Evolutionary conservation across 2,329 filamentous ascomycete species (phyloP), one percentile per base, ranked within the genome.

Genomic region (Phialophora expanda): DNA sequence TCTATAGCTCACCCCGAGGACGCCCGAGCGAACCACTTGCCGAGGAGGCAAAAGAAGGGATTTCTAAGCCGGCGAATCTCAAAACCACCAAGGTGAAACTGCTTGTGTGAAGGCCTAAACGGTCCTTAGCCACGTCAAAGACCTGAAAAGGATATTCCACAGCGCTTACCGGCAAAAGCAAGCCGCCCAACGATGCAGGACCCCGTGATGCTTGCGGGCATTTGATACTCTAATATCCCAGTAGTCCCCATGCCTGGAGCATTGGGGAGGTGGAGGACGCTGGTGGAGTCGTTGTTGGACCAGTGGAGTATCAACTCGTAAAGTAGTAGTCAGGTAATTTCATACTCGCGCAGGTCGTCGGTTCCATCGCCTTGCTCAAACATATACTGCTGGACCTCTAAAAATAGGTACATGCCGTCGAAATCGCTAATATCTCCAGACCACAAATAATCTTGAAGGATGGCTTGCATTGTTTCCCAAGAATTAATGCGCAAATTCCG

Each of bases 391-490:
- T 50, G 46, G 11, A 50, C 46, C 46, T 50, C 46, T 14, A 50
- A 50, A 24, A 50, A 50, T 22, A 50, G 46, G 46, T 50, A 50
- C 46, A 50, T 50, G 46, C 46, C 46, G n/a, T 50, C 46, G 46
- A 50, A 50, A 50, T 50, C 46, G 46, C 46, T 50, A n/a, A 50
- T 50, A 3, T 50, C 46, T 50, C 46, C 46, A 50, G 46, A 20
- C 46, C 46, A 50, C 14, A 50, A 26, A 50, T 22, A 50, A 4
- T 50, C 46, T 14, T 50, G 20, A 7, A 50, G 46, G 12, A 26
- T 50, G 22, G 46, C n/a, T 14, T 50, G 46, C 46, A 50, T 50
- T 2, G 46, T 24, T 20, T 50, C 46, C 46, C 46, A 50, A 50
- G n/a, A 20, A 50, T 20, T 8, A 6, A 50, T 50, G 12, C 22